These are phyloP conservation scores for Glycyrrhiza uralensis DNA, from an alignment of 306 rosid genomes.

Conservation along the genomic window DNA sequence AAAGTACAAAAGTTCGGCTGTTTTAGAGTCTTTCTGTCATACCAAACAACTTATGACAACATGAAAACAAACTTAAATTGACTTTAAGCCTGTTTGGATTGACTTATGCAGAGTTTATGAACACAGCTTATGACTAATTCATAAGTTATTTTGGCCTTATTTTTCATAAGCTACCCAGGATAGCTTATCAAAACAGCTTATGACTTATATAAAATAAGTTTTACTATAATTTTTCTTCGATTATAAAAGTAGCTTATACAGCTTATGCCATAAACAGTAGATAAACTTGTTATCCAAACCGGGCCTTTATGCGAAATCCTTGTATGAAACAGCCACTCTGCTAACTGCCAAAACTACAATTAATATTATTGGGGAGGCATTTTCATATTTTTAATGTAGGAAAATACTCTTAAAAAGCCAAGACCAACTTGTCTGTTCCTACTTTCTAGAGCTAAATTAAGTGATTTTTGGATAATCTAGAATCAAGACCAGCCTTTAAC, in stretches of 20 bases:
- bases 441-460: conserved; percentile 3
- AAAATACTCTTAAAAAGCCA: neutral
- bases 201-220: too few species aligned
- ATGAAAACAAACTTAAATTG: conserved; percentile 13
- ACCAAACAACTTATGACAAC: neutral
- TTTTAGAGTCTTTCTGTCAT: neutral
- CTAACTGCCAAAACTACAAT: conserved; percentile 6
- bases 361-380: neutral
- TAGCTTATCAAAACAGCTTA: too few species aligned
- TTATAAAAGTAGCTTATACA: too few species aligned
- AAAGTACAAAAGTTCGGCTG: conserved; percentile 8
- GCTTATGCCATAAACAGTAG: too few species aligned
- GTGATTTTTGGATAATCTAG: conserved; percentile 3
- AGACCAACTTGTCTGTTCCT: conserved; percentile 18
- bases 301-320: neutral
- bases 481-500: conserved; percentile 26
- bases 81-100: too few species aligned
- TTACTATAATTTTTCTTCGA: too few species aligned
- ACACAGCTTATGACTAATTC: too few species aligned
- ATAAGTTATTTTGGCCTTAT: too few species aligned
- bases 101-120: too few species aligned
- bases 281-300: too few species aligned
- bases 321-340: neutral
- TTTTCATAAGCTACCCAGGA: too few species aligned
- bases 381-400: neutral